Percentiles rank a stretch among this genome's conserved stretches.
Conservation (phyloP, 2,329 filamentous ascomycete species). For the Colletotrichum cordylinicola region DNA sequence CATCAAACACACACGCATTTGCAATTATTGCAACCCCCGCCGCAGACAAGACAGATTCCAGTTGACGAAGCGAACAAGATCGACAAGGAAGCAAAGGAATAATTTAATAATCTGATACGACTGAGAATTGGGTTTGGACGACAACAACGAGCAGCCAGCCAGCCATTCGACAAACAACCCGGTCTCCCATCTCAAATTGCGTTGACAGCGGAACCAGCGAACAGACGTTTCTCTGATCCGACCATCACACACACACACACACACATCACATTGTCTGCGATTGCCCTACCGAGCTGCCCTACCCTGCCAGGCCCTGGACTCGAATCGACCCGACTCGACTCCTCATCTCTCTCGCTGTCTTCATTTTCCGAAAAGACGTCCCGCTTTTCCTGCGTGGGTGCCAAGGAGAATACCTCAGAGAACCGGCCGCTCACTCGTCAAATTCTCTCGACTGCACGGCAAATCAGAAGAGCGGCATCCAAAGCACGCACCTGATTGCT, state of each 20-base stretch:
- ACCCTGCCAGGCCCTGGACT: not conserved
- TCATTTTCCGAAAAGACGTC: not conserved
- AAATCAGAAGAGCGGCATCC: slow-evolving; percentile 13
- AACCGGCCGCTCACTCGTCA: not conserved
- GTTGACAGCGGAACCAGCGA: slow-evolving; percentile 14
- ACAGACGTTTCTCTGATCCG: slow-evolving; percentile 6
- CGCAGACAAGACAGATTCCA: not conserved
- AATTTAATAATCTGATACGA: slow-evolving; percentile 23
- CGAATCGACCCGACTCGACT: not conserved
- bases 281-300: not conserved
- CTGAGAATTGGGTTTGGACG: slow-evolving; percentile 7
- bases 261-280: not conserved
- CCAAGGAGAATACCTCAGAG: slow-evolving; percentile 5
- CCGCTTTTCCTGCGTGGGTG: slow-evolving; percentile 8
- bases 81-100: slow-evolving; percentile 17
- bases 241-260: not conserved
- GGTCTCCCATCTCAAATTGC: slow-evolving; percentile 19
- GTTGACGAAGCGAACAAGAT: not conserved
- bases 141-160: not conserved
- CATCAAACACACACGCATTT: not conserved
- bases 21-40: not conserved
- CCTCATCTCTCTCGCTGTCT: not conserved
- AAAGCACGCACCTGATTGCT: not conserved
- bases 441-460: not conserved
- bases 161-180: slow-evolving; percentile 21